Evolutionary conservation across 1,284 basidiomycete genomes (phyloP), one percentile per base, ranked within the genome.

Genomic region (Inonotus hispidus): DNA sequence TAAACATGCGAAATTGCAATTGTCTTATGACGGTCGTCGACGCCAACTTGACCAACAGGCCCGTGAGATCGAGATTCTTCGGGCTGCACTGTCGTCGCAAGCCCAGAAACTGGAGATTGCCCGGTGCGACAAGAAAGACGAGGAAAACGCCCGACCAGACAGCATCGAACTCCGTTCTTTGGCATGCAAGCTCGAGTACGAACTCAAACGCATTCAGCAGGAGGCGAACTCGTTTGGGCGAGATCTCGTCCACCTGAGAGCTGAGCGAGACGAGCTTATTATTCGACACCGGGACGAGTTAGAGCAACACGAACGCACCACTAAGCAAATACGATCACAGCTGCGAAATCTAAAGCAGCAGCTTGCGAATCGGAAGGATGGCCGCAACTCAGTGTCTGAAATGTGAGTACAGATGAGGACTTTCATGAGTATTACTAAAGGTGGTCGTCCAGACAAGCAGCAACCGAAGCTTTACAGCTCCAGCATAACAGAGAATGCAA

Each of bases 401-500:
- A 41, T 54, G 56, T 58, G 27, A 23, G 50, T 43, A 21, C 16
- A n/a, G 11, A 29, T 29, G 16, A 11, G 0, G 7, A 32, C 29
- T 37, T 35, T 53, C 5, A 11, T 6, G 13, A 16, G 23, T 11
- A 3, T 37, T 21, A 3, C 5, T 47, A 35, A 19, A 58, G 7
- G 14, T 13, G 11, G 1, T 21, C n/a, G 6, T 14, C 32, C 62
- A 87, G 84, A 19, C 81, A 88, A 61, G 78, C 79, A 4, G 66
- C 83, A 67, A 66, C 90, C 6, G 76, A 78, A 2, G 73, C 73
- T 3, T 68, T 94, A 64, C 87, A 82, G 66, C 64, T 75, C 2
- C 83, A 85, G 69, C 92, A 95, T 71, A 90, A 87, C 62, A 83
- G 84, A 63, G 93, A 95, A 72, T 90, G 89, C 75, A 93, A 94